Evolutionary conservation across 2,329 filamentous ascomycete species (phyloP), one percentile per base, ranked within the genome.

Genomic region (Zymoseptoria passerinii): DNA sequence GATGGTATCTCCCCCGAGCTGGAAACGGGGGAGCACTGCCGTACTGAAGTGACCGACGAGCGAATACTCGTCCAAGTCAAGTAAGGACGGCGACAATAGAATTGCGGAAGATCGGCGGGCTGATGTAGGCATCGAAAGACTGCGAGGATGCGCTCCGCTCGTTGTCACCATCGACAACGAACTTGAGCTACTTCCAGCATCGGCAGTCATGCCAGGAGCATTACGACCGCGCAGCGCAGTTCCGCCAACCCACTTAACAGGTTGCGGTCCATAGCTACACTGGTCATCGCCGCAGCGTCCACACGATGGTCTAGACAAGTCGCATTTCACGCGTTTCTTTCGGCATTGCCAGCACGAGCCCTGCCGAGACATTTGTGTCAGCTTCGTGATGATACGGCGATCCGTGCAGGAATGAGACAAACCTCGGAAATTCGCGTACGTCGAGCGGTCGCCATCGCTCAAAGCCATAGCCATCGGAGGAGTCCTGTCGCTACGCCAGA

Each of bases 181-280:
- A 28, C 23, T 28, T 8, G 50, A 18, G 23, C n/a, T 29, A 13
- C 50, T 16, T 27, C 27, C 23, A 23, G 10, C 23, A 16, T 29
- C 50, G 50, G 23, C 8, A 44, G 35, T 29, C 28, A n/a, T 48
- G 27, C 44, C 35, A 6, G 58, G 60, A 28, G 60, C 60, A 29
- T 61, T 52, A 19, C 57, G 55, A 5, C 61, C 59, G 44, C 61
- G 59, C 19, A 61, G 53, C 23, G 61, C 59, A 44, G 57, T 59
- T 2, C 61, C 61, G 23, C 61, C 61, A 2, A 63, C 59, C 61
- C 61, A 63, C 48, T 56, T 54, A n/a, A 61, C 58, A 16, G 61
- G 61, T 16, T 52, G 40, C 28, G 54, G 54, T 2, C 59, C 61
- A 54, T 63, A 63, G 35, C 52, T 53, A 28, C 61, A 63, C 50